Percentiles rank a stretch among this genome's conserved stretches.
Evolutionary conservation across 805 yeast genomes (phyloP).

Genomic region (Candida multigemmis): DNA sequence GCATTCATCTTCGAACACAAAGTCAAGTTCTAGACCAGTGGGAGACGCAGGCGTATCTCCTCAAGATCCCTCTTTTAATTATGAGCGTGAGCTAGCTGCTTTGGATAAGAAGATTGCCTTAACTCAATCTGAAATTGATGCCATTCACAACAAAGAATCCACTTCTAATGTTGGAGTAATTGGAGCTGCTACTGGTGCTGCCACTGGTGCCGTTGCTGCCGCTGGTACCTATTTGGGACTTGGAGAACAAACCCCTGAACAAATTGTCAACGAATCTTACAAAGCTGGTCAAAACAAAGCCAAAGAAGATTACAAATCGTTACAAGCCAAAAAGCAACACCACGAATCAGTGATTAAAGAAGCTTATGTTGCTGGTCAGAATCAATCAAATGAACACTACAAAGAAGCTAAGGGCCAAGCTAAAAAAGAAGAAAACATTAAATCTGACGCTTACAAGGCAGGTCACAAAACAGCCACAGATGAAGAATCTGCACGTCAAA

Average conservation of each 20-base stretch:
- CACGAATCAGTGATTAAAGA: no score
- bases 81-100: conserved; percentile 3
- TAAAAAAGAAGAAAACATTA: not conserved
- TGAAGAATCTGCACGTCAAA: not conserved
- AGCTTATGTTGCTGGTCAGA: not conserved
- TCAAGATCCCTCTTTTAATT: conserved; percentile 2
- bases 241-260: conserved; percentile 2
- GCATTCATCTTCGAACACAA: no score
- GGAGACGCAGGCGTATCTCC: conserved; percentile 4
- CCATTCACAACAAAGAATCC: conserved; percentile 1
- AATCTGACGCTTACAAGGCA: not conserved
- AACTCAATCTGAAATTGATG: conserved; percentile 3
- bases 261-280: not conserved
- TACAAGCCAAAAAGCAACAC: no score
- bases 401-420: not conserved
- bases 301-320: no score
- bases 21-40: no score
- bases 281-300: no score
- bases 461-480: not conserved
- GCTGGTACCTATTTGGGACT: conserved; percentile 4
- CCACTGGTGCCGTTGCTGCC: conserved; percentile 4
- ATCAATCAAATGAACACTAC: not conserved
- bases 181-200: conserved; percentile 1
- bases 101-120: conserved; percentile 2
- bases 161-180: not conserved